These are phyloP conservation scores for Leccinum fibrillosum DNA, from an alignment of 768 basidiomycete species.

Conservation along the genomic window DNA sequence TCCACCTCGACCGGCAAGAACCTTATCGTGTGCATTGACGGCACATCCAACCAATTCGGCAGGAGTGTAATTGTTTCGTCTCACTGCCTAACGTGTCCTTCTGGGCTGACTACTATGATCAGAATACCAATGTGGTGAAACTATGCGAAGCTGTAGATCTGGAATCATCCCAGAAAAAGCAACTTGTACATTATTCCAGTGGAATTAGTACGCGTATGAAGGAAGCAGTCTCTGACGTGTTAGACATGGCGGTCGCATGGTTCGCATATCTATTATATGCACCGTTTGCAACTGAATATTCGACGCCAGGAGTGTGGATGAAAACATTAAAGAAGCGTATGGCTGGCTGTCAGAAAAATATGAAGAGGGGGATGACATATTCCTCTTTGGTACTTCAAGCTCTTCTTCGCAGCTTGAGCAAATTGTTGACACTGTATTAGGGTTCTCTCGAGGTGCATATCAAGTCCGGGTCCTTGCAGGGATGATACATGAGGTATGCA, in stretches of 20 bases:
- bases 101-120: not conserved
- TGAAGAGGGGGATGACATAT: not conserved
- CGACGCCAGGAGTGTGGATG: not conserved
- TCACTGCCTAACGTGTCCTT: not conserved
- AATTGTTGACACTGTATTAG: not conserved
- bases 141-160: constrained; percentile 2
- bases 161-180: constrained; percentile 6
- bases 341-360: not conserved
- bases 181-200: constrained; percentile 33
- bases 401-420: not conserved
- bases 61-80: not conserved
- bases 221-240: constrained; percentile 8
- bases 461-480: not conserved
- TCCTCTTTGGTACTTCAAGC: not conserved
- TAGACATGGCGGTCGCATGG: constrained; percentile 3
- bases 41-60: not conserved
- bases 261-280: not conserved
- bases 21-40: constrained; percentile 4
- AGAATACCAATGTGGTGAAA: not conserved
- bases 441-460: not conserved
- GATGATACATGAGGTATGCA: not conserved
- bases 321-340: not conserved
- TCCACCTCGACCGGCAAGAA: constrained; percentile 5
- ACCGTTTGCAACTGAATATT: not conserved
- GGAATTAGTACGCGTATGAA: constrained; percentile 31